Evolutionary conservation across 345 rosid species (phyloP), one percentile per base, ranked within the genome.

Genomic region (Lepidium didymum): DNA sequence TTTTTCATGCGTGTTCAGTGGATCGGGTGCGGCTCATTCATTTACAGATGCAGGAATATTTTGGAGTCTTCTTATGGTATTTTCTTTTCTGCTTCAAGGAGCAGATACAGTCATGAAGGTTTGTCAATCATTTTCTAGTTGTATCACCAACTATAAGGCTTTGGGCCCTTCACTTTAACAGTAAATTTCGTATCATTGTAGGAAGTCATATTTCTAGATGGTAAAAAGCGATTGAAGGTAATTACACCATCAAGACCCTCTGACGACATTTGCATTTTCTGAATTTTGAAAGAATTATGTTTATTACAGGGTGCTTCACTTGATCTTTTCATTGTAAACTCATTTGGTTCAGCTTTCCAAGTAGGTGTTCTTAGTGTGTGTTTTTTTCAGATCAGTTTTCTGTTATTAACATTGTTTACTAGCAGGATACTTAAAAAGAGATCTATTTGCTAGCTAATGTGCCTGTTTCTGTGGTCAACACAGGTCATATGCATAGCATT

Each of bases 101-200:
- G 96, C 92, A 49, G 96, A 85, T 76, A 85, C 95, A 19, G 89
- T 89, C 36, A 73, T 87, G 61, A 92, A 92, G 96, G 96, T 92
- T 78, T 65, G 72, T 82, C 25, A 33, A 21, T 72, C 67, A 35
- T 53, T 81, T 80, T 70, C 59, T 37, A 25, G 45, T 49, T 51
- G 33, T 40, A 49, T 31, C 5, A 1, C 23, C 25, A 35, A 37
- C 25, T 11, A 63, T 21, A 56, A 57, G 5, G 25, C 69, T 62
- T 44, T 61, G 19, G 35, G 41, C 7, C 47, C 68, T 62, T 75
- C 16, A 25, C 10, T 33, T 49, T 77, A 68, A 83, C 69, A 11
- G 23, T 40, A 29, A 21, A 40, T 33, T 34, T 10, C 31, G 35
- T 45, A 68, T 34, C 14, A 74, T 71, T 85, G 83, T 64, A 92